Evolutionary conservation across 768 basidiomycete genomes (phyloP), one percentile per base, ranked within the genome.

Genomic region (Royoungia palumana): DNA sequence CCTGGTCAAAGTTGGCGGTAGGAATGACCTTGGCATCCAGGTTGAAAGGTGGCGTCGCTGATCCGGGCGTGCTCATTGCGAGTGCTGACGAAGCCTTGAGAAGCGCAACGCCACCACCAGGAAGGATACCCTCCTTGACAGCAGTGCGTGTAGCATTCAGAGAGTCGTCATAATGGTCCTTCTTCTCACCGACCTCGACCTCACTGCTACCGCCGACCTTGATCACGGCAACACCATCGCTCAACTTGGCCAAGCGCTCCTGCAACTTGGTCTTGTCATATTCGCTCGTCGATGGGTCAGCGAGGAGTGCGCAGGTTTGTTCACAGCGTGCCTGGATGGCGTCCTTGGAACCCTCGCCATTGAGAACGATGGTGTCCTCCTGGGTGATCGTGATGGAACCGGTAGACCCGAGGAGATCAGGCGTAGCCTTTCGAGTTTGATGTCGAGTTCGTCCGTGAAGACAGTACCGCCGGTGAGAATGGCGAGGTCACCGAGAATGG

Each of bases 111-210:
- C 95, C 94, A 63, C 95, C 95, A 37, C 95, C 95, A 44, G 95
- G 95, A 28, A 98, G 86, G 63, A 97, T 96, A 65, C 95, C 95
- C 70, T 99, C 94, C 73, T 97, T 95, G 25, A 98, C 95, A 38
- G 95, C 94, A 21, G 95, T 95, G 35, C 95, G 87, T 4, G 95
- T 98, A n/a, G 95, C 94, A 68, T 96, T 96, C 40, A 97, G 78
- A 1, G 94, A 94, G 64, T 95, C 94, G 58, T 97, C 94, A 64
- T 96, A 97, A 32, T 94, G 81, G 68, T 98, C 95, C 83, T 98
- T 96, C 90, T 97, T 98, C 81, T 98, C 95, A 7, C 94, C 80
- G 51, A 98, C 95, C 72, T 97, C 95, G 44, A 97, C 95, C 70
- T 98, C 95, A 44, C 80, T 83, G 20, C 86, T 74, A 16, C 95